phyloP scores from a whole-genome alignment of 2,329 filamentous ascomycete species.

The Setomelanomma holmii region DNA sequence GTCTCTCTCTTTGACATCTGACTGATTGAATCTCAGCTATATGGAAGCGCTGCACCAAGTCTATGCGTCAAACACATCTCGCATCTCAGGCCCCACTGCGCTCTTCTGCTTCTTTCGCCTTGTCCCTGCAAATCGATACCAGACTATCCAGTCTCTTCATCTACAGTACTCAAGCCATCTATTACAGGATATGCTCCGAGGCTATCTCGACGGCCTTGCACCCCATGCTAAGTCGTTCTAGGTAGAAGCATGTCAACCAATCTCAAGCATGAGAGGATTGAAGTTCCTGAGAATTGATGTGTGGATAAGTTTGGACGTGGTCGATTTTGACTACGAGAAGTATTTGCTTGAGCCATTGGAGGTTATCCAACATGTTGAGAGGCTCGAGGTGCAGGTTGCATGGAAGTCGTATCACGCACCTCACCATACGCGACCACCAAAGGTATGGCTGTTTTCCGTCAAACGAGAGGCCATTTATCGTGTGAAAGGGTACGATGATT shows the following conservation, averaged over 20 bases:
- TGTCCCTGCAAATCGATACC: neutral
- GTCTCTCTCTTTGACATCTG: neutral
- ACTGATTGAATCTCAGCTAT: neutral
- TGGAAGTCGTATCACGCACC: too few relatives aligned
- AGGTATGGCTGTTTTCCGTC: too few relatives aligned
- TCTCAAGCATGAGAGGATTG: neutral
- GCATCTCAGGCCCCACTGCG: conserved; percentile 1
- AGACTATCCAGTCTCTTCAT: neutral
- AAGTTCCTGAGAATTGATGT: conserved; percentile 1
- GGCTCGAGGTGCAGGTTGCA: too few relatives aligned
- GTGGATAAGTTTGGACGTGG: too few relatives aligned
- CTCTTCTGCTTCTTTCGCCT: conserved; percentile 4
- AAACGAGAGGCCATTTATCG: too few relatives aligned
- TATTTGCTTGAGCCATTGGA: too few relatives aligned
- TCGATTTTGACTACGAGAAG: too few relatives aligned
- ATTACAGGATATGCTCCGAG: neutral
- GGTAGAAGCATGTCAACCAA: neutral
- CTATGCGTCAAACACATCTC: conserved; percentile 1
- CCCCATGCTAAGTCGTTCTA: neutral
- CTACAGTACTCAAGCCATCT: neutral
- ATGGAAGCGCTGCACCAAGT: neutral
- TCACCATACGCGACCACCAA: too few relatives aligned
- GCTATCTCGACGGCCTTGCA: neutral
- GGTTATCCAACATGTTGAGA: too few relatives aligned
- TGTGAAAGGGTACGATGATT: too few relatives aligned